Base-by-base conservation (phyloP, 371 early-diverging fungal genomes). In the Sporodiniella umbellata region DNA sequence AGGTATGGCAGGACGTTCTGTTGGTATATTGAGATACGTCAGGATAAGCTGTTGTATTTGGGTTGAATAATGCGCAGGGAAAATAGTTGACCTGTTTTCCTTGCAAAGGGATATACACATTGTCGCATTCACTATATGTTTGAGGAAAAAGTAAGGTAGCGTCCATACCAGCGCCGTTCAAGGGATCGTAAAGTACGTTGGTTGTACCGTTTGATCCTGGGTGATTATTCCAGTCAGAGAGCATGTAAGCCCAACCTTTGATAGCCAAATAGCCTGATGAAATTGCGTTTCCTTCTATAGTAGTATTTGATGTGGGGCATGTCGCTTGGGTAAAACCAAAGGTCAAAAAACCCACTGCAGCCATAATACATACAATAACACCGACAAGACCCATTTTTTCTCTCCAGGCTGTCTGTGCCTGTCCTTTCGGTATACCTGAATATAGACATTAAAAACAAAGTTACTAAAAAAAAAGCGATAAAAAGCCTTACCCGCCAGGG, bases 331-430 rank as follows among this genome's bases (percentile, higher is more conserved):
- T 67, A 21, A 89, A 81, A 4, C 87, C 80, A 64, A 85, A 75
- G 1, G 80, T 77, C 8, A 85, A 52, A 38, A 82, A 82, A 7
- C 83, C 81, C 14, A 86, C 70, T 28, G 69, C 56, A 10, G 60
- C 48, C 51, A 80, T 79, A 33, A 82, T 68, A 8, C 54, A 31
- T 7, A 72, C 33, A 30, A 90, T 80, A 51, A 90, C 75, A 21
- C 86, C 66, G 44, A 87, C 82, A 0, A 94, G 62, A 0, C 92
- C 87, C 2, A 88, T 77, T 56, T 93, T 94, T 64, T 93, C 92
- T 25, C 92, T 69, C 92, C 93, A 93, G 22, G 75, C 95, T 28
- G 79, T 84, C 58, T 83, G 89, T 15, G 81, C 71, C 35, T 67
- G 79, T 0, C 65, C 63, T 40, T 70, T 58, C 12, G 64, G 60